phyloP scores from a whole-genome alignment of 345 rosid species.

The Arabidopsis thaliana region TAIR10.1 NC_003075.7:5256001-5256500 shows the following conservation, averaged over 20 bases:
- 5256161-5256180: not conserved
- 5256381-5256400: not conserved
- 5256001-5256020: not conserved
- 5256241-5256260: not conserved
- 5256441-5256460: slow-evolving; percentile 34
- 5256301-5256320: not conserved
- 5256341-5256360: not conserved
- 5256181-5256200: no score
- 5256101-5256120: not conserved
- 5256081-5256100: not conserved
- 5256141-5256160: not conserved
- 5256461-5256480: slow-evolving; percentile 37
- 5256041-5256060: no score
- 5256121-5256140: not conserved
- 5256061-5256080: no score
- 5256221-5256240: no score
- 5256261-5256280: not conserved
- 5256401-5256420: slow-evolving; percentile 40
- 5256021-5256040: not conserved
- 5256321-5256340: not conserved
- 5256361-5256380: not conserved
- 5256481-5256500: slow-evolving; percentile 40
- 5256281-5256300: not conserved
- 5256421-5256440: slow-evolving; percentile 43
- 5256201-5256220: no score